Base-by-base conservation (phyloP, 1,284 basidiomycete genomes). In the Melampsora americana region DNA sequence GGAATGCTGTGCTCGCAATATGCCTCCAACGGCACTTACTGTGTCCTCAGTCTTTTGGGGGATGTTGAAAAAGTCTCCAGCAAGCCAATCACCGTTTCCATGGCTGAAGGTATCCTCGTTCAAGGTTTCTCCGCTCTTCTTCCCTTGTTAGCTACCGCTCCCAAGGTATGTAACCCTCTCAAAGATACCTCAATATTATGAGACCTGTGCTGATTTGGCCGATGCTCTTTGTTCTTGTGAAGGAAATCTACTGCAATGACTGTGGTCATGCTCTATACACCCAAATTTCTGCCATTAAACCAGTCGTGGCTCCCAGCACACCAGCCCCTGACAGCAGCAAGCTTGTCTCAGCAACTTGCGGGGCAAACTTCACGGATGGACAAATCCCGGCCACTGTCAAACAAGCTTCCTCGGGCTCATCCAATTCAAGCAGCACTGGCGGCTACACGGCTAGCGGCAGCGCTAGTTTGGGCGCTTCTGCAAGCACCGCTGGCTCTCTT, bases 211-310 rank as follows among this genome's bases (percentile, higher is more conserved):
- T 32, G n/a, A 16, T 1, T 64, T 18, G 26, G 16, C n/a, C 5
- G 23, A 6, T 18, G 23, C 9, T 20, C 18, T 32, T 61, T 26
- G 11, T 18, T 18, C 7, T 32, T 61, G 28, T 46, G 9, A 20
- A 62, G 61, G 59, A 56, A n/a, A 32, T 46, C 20, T 73, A 66
- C 32, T 73, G 71, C 35, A 56, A 28, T 32, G 30, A 6, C 5
- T 73, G 71, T n/a, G 46, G n/a, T 3, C 61, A 73, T 20, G 71
- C 44, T 6, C 30, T 73, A 28, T 48, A 64, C 28, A 73, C 11
- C 5, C 16, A 66, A 50, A 23, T 23, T 53, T 53, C 50, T 53
- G 23, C 3, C 16, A 53, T 53, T 12, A 53, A 53, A 53, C 16
- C 50, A 5, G 14, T 53, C 18, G 50, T 12, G 23, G 23, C 16